Conservation (phyloP, 202 grass and related monocot species). For the Panicum hallii region DNA sequence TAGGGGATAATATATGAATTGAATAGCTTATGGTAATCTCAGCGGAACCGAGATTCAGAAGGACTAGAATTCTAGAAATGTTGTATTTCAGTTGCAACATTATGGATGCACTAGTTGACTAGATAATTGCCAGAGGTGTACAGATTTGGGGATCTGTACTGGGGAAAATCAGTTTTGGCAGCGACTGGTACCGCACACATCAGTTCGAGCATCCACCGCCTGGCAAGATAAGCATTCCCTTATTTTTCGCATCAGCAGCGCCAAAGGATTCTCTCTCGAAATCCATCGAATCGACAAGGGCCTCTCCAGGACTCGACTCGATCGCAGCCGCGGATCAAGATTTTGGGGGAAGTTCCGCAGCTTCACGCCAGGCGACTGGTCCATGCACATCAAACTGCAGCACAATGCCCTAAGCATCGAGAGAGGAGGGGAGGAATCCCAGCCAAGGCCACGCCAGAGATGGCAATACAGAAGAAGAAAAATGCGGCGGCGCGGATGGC, state of each 20-base stretch:
- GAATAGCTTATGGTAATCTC: neutral
- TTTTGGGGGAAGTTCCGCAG: neutral
- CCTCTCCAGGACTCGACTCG: neutral
- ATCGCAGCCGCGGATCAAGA: neutral
- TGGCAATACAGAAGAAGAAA: neutral
- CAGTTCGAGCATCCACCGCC: neutral
- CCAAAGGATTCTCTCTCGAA: neutral
- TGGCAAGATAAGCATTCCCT: neutral
- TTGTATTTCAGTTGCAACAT: neutral
- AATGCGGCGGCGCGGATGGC: neutral
- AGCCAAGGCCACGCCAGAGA: neutral
- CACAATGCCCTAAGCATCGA: neutral
- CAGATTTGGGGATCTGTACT: slow-evolving; percentile 2
- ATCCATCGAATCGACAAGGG: neutral
- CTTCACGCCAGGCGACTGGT: neutral
- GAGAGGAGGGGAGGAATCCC: neutral
- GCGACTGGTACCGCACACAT: neutral
- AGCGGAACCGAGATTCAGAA: neutral
- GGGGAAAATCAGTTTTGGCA: no score
- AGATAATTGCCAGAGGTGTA: neutral
- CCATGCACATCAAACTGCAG: neutral
- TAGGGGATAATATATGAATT: neutral
- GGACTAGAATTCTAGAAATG: neutral
- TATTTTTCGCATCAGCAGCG: neutral
- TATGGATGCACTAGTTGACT: neutral